Conservation (phyloP, 441 rosid species). For the Corymbia calophylla region DNA sequence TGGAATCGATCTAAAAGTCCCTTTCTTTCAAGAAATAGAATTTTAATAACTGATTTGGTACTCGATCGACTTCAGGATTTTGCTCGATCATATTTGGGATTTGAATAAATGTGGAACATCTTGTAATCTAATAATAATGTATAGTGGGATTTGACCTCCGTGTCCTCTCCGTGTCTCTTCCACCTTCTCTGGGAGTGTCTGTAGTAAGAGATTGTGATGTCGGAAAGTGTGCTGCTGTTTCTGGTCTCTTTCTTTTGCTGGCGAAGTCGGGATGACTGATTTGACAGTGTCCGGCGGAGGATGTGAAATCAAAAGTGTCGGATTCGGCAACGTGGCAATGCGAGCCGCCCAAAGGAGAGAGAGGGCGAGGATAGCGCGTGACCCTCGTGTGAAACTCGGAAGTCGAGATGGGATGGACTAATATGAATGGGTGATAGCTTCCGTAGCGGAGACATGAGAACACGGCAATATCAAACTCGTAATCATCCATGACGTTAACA, state of each 20-base stretch:
- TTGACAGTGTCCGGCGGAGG: too few species aligned
- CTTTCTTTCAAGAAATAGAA: rapidly evolving
- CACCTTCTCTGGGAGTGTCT: too few species aligned
- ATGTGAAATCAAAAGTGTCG: too few species aligned
- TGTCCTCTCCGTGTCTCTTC: too few species aligned
- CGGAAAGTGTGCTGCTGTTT: too few species aligned
- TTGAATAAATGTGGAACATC: neutral
- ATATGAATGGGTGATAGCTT: neutral
- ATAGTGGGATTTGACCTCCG: neutral
- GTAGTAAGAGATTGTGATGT: too few species aligned
- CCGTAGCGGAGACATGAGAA: too few species aligned
- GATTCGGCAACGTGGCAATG: neutral
- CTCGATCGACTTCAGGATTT: neutral
- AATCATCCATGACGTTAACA: too few species aligned
- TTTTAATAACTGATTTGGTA: neutral
- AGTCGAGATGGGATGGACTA: neutral
- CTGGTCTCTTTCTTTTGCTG: too few species aligned
- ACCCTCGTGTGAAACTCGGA: neutral
- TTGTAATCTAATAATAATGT: neutral
- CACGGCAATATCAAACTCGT: neutral
- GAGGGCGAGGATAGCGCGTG: neutral
- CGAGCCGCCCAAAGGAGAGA: neutral
- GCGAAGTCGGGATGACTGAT: too few species aligned
- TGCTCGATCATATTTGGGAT: neutral
- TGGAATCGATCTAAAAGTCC: neutral